Evolutionary conservation across 768 basidiomycete genomes (phyloP).

Genomic region (Pleurotus eryngii): DNA sequence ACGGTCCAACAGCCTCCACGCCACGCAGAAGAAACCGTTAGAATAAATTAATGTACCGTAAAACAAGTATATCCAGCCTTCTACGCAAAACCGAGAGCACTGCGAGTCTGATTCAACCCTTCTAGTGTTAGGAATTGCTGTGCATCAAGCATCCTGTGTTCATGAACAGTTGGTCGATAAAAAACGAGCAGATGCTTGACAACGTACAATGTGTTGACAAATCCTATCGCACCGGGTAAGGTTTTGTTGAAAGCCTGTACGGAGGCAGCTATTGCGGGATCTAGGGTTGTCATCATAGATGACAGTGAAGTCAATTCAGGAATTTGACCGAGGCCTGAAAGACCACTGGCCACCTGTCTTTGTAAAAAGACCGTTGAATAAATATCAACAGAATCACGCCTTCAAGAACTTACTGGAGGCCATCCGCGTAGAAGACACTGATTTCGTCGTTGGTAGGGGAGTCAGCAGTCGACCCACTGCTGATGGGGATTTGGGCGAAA

Average conservation of each 20-base stretch:
- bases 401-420: constrained; percentile 23
- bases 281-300: constrained; percentile 22
- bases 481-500: constrained; percentile 23
- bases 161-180: background rate
- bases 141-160: constrained; percentile 30
- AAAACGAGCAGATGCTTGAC: background rate
- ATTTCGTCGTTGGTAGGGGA: constrained; percentile 33
- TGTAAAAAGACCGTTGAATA: background rate
- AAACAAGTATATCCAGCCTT: background rate
- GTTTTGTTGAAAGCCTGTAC: constrained; percentile 26
- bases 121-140: constrained; percentile 29
- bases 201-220: constrained; percentile 29
- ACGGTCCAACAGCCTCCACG: too few species aligned
- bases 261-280: constrained; percentile 24
- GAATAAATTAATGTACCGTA: background rate
- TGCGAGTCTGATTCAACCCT: constrained; percentile 29
- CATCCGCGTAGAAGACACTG: constrained; percentile 26
- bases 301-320: constrained; percentile 24
- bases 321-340: constrained; percentile 24
- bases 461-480: constrained; percentile 27
- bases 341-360: constrained; percentile 25
- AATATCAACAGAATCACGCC: background rate
- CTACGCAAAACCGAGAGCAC: constrained; percentile 26
- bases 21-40: too few species aligned
- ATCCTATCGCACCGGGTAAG: constrained; percentile 19